phyloP scores from a whole-genome alignment of 208 protist species.

The Acanthamoeba polyphaga region DNA sequence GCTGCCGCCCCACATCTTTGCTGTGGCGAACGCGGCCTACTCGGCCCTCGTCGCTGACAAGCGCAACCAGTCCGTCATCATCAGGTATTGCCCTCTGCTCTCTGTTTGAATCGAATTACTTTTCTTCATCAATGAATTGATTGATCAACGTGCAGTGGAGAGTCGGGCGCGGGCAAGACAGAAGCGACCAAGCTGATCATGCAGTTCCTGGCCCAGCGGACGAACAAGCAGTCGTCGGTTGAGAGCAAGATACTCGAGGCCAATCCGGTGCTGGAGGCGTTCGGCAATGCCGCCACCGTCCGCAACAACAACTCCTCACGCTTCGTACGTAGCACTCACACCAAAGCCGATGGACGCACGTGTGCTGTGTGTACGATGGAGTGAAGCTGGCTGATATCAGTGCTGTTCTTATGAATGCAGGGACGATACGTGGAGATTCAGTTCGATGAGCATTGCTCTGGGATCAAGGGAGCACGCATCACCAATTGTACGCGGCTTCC shows the following conservation, averaged over 20 bases:
- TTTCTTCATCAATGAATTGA: neutral
- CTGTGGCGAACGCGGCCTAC: constrained; percentile 83
- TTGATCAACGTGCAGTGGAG: constrained; percentile 70
- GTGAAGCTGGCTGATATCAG: too few relatives aligned
- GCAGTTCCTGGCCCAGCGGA: constrained; percentile 85
- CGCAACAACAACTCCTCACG: constrained; percentile 90
- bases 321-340: constrained; percentile 80
- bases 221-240: neutral
- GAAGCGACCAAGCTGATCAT: constrained; percentile 91
- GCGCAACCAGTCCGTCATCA: constrained; percentile 84
- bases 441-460: constrained; percentile 80
- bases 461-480: constrained; percentile 77
- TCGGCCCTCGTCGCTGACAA: constrained; percentile 76
- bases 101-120: neutral
- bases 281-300: constrained; percentile 88
- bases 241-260: constrained; percentile 87
- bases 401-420: neutral
- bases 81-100: constrained; percentile 49
- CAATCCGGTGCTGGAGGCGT: constrained; percentile 85
- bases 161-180: constrained; percentile 90
- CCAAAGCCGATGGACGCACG: too few relatives aligned
- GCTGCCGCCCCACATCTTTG: constrained; percentile 85
- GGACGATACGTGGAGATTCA: constrained; percentile 87
- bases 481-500: constrained; percentile 67
- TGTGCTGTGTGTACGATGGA: neutral